Conservation (phyloP, 345 rosid genomes). For the Laguncularia racemosa region DNA sequence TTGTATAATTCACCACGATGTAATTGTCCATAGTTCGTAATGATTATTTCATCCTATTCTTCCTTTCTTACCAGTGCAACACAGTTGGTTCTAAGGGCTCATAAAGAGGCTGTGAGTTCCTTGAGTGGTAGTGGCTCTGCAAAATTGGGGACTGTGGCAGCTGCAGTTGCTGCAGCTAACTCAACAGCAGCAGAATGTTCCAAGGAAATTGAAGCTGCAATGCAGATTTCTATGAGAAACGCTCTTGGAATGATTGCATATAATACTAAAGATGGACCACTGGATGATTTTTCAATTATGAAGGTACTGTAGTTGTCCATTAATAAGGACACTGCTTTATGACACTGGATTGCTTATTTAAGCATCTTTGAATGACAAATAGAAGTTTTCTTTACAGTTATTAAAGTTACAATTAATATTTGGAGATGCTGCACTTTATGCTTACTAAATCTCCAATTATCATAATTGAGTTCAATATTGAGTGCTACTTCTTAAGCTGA, state of each 20-base stretch:
- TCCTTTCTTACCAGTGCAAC: constrained; percentile 49
- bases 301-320: constrained; percentile 33
- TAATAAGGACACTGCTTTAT: no score
- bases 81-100: constrained; percentile 82
- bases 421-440: no score
- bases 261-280: constrained; percentile 56
- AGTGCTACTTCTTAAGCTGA: no score
- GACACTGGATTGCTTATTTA: no score
- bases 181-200: constrained; percentile 87
- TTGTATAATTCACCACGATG: no score
- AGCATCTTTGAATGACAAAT: no score
- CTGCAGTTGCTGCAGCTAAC: constrained; percentile 94
- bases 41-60: background rate
- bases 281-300: constrained; percentile 93
- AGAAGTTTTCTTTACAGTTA: no score
- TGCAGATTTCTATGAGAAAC: constrained; percentile 92
- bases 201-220: constrained; percentile 94
- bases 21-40: no score
- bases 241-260: constrained; percentile 52
- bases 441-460: no score
- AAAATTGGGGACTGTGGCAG: constrained; percentile 76
- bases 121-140: constrained; percentile 76
- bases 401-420: no score
- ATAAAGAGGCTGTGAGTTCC: constrained; percentile 89
- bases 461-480: no score